These are phyloP conservation scores for Vinca minor DNA, from an alignment of 257 asterid genomes.

Conservation along the genomic window DNA sequence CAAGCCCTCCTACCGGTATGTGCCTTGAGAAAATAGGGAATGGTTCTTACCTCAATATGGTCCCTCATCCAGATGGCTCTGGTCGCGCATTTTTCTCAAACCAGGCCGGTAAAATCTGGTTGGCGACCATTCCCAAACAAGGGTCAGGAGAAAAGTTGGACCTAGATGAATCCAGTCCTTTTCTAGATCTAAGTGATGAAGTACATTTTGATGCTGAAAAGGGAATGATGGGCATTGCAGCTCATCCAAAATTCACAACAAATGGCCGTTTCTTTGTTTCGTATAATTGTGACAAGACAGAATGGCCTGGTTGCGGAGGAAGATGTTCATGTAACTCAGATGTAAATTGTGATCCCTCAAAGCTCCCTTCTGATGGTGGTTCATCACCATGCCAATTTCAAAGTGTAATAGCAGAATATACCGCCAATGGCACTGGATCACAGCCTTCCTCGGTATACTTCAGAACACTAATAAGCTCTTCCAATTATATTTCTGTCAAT, in stretches of 20 bases:
- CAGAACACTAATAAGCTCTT: background rate
- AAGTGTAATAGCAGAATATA: conserved; percentile 67
- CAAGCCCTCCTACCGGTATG: conserved; percentile 54
- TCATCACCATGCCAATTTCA: conserved; percentile 77
- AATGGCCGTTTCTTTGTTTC: conserved; percentile 87
- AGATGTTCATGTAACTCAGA: conserved; percentile 60
- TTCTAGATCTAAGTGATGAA: conserved; percentile 68
- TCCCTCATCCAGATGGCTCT: conserved; percentile 80
- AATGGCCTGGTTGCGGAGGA: conserved; percentile 70
- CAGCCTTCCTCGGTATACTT: conserved; percentile 49
- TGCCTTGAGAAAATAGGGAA: conserved; percentile 85
- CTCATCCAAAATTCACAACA: conserved; percentile 56
- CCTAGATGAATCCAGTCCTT: conserved; percentile 47
- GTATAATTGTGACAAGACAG: conserved; percentile 67
- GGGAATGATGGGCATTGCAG: conserved; percentile 77
- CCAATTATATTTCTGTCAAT: background rate
- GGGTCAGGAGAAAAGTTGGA: conserved; percentile 55
- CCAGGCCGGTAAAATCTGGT: conserved; percentile 75
- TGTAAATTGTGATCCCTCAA: conserved; percentile 34
- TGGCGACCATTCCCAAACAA: conserved; percentile 61
- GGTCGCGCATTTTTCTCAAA: conserved; percentile 69
- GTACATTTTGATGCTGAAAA: conserved; percentile 61
- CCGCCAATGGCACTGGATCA: conserved; percentile 48
- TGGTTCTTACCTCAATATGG: conserved; percentile 67
- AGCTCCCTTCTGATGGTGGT: conserved; percentile 44